Conservation (phyloP, 1,284 basidiomycete species). For the Cutaneotrichosporon mucoides region DNA sequence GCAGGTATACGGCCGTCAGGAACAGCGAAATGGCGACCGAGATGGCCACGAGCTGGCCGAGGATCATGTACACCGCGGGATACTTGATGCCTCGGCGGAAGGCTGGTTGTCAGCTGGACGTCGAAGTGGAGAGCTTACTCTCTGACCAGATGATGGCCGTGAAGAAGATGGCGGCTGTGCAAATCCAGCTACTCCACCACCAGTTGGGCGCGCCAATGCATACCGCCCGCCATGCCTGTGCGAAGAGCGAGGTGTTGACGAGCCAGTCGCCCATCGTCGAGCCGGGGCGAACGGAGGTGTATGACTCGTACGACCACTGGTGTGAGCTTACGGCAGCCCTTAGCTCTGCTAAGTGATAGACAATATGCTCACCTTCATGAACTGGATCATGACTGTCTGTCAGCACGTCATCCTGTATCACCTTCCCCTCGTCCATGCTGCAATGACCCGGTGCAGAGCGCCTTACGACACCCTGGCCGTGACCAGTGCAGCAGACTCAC, state of each 20-base stretch:
- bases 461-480: too few relatives aligned
- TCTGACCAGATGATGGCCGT: conserved; percentile 59
- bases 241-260: conserved; percentile 59
- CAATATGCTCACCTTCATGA: conserved; percentile 52
- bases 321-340: too few relatives aligned
- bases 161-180: conserved; percentile 64
- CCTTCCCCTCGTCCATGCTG: too few relatives aligned
- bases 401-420: conserved; percentile 37
- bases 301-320: conserved; percentile 59
- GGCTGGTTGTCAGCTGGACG: conserved; percentile 39
- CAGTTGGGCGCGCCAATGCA: conserved; percentile 56
- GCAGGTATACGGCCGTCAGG: conserved; percentile 57
- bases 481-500: conserved; percentile 49
- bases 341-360: background rate
- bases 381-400: conserved; percentile 50
- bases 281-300: conserved; percentile 38
- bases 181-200: conserved; percentile 73
- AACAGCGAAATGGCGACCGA: conserved; percentile 66
- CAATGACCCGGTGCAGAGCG: background rate
- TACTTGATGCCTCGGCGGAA: conserved; percentile 55
- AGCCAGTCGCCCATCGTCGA: conserved; percentile 58
- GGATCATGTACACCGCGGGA: conserved; percentile 66
- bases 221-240: conserved; percentile 59
- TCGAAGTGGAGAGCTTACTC: conserved; percentile 48
- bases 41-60: conserved; percentile 70